Percentiles rank a stretch among this genome's conserved stretches.
phyloP scores from a whole-genome alignment of 345 rosid genomes.

The Pseudoturritis turrita region DNA sequence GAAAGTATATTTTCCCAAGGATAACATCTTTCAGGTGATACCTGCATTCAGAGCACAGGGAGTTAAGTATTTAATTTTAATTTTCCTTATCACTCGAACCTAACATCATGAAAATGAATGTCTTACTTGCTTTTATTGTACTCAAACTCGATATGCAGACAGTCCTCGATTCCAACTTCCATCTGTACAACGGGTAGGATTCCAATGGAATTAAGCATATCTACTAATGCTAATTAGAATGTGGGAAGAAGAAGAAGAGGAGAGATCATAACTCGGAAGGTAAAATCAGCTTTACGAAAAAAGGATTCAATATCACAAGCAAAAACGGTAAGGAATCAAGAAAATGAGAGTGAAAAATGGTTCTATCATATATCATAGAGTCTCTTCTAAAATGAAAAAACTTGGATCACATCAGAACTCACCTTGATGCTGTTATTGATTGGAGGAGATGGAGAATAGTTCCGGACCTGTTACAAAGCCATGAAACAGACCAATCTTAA shows the following conservation, averaged over 20 bases:
- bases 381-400: background rate
- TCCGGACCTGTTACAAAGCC: conserved; percentile 61
- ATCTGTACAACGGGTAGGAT: conserved; percentile 48
- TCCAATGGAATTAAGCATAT: background rate
- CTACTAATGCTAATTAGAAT: conserved; percentile 4
- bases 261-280: background rate
- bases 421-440: conserved; percentile 96
- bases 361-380: background rate
- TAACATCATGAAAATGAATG: background rate
- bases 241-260: background rate
- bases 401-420: conserved; percentile 10
- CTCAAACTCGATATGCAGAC: conserved; percentile 96
- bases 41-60: conserved; percentile 39
- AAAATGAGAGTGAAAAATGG: background rate
- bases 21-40: conserved; percentile 96
- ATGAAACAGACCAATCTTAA: background rate
- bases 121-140: conserved; percentile 97
- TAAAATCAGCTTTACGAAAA: background rate
- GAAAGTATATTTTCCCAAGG: conserved; percentile 96
- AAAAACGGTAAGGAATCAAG: background rate
- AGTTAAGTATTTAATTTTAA: background rate
- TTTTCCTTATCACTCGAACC: background rate
- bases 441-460: conserved; percentile 68
- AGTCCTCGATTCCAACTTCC: conserved; percentile 99
- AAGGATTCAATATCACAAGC: background rate